Evolutionary conservation across 2,329 filamentous ascomycete species (phyloP), one percentile per base, ranked within the genome.

Genomic region (Botrytis elliptica): DNA sequence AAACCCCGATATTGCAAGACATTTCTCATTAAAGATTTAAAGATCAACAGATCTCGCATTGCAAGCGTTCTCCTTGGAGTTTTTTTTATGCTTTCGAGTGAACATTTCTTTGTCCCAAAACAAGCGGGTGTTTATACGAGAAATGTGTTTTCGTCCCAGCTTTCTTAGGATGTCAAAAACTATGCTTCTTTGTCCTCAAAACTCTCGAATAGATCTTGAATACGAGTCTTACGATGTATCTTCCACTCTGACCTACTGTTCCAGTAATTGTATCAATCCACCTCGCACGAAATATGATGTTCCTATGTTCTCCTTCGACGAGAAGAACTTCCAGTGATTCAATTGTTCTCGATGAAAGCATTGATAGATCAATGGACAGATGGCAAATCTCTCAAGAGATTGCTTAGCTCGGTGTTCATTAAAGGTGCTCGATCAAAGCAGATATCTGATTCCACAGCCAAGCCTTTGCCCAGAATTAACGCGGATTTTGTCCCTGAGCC

Each of bases 301-400:
- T 67, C 46, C 36, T 29, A 25, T 40, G 20, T 29, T 55, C 46
- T 52, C 36, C 16, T 5, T 38, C 16, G 0, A 67, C 22, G 33
- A 40, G 65, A 14, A 55, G 46, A 40, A 55, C 33, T 29, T 29
- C n/a, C 2, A 22, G 33, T 49, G 38, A 55, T 55, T 29, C 16
- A 55, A 40, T 55, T 68, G 36, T 42, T n/a, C 36, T 42, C 65
- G 18, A 68, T 68, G 46, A 68, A 68, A 55, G 7, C 16, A n/a
- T 55, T 40, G 65, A 40, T 68, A 12, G 22, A 33, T 42, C 46
- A 40, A 55, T 68, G 46, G 65, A 55, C 9, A 16, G 49, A 55
- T 9, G 46, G 46, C 36, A 68, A 55, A 20, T 68, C 65, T 68
- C 65, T 68, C 33, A 42, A 29, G 65, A 38, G 46, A 29, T 55